Conservation (phyloP, 768 basidiomycete genomes). For the Strobilomyces dryophilus region DNA sequence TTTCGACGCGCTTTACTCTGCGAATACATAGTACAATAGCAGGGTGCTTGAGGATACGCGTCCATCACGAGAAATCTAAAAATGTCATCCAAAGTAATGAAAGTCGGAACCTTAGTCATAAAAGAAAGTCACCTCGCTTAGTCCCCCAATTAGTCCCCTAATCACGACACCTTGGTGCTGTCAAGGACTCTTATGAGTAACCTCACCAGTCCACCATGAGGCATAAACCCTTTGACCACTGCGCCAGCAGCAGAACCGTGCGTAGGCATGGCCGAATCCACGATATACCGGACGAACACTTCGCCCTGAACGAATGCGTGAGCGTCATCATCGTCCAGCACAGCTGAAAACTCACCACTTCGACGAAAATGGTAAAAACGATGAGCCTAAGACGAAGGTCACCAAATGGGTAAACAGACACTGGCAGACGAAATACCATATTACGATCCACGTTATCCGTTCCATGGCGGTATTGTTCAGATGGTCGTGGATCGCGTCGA, state of each 20-base stretch:
- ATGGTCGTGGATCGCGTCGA: conserved; percentile 92
- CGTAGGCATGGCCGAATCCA: conserved; percentile 40
- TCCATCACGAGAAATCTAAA: too few species aligned
- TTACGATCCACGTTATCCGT: conserved; percentile 80
- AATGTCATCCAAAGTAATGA: too few species aligned
- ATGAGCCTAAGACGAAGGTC: conserved; percentile 62
- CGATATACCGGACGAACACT: conserved; percentile 69
- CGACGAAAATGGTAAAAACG: conserved; percentile 84
- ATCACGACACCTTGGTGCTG: conserved; percentile 8
- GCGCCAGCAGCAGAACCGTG: not conserved
- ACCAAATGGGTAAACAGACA: conserved; percentile 38
- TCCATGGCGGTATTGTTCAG: conserved; percentile 88
- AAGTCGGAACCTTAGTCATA: too few species aligned
- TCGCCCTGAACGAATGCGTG: conserved; percentile 52
- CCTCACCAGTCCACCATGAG: conserved; percentile 23
- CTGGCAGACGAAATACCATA: conserved; percentile 45
- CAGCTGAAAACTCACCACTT: conserved; percentile 49
- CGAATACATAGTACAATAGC: too few species aligned
- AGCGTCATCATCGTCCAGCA: not conserved
- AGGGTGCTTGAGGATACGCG: too few species aligned
- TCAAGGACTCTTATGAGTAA: conserved; percentile 19
- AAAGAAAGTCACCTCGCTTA: too few species aligned
- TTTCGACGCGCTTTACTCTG: too few species aligned
- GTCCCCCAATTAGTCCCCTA: not conserved
- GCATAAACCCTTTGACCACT: conserved; percentile 16